Conservation (phyloP, 2,329 filamentous ascomycete genomes). For the Verticillium tricorpus region DNA sequence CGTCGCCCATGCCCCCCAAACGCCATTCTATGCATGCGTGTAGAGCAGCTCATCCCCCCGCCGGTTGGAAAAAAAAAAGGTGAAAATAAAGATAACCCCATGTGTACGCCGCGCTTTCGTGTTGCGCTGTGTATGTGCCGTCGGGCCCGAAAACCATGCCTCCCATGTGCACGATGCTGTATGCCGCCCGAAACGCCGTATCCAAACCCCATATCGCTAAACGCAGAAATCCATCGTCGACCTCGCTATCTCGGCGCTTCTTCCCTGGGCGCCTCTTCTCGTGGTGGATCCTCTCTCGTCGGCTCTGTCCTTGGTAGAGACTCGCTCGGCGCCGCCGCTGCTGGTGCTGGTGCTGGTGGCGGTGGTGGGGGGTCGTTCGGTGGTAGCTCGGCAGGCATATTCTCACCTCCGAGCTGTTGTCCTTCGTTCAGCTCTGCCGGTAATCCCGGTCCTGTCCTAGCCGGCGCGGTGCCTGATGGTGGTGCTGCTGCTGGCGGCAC, state of each 20-base stretch:
- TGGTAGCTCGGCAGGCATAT: constrained; percentile 11
- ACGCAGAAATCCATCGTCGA: background rate
- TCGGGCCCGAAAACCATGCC: background rate
- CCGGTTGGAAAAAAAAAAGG: background rate
- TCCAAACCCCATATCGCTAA: background rate
- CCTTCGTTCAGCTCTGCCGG: constrained; percentile 11
- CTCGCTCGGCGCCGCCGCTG: background rate
- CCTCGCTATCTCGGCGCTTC: background rate
- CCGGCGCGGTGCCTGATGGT: background rate
- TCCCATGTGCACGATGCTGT: background rate
- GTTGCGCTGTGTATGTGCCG: background rate
- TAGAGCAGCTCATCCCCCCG: background rate
- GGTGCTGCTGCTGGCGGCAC: constrained; percentile 7
- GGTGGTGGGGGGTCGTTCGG: constrained; percentile 2
- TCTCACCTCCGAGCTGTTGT: constrained; percentile 5
- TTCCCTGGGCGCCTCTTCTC: background rate
- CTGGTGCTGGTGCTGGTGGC: background rate
- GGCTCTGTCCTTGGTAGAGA: background rate
- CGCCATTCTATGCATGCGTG: background rate
- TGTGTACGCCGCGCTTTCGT: background rate
- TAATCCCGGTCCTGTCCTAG: background rate
- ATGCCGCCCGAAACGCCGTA: background rate
- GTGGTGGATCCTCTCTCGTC: background rate
- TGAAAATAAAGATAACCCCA: background rate
- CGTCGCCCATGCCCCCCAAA: background rate